Evolutionary conservation across 805 yeast genomes (phyloP).

Genomic region (Hanseniaspora clermontiae): DNA sequence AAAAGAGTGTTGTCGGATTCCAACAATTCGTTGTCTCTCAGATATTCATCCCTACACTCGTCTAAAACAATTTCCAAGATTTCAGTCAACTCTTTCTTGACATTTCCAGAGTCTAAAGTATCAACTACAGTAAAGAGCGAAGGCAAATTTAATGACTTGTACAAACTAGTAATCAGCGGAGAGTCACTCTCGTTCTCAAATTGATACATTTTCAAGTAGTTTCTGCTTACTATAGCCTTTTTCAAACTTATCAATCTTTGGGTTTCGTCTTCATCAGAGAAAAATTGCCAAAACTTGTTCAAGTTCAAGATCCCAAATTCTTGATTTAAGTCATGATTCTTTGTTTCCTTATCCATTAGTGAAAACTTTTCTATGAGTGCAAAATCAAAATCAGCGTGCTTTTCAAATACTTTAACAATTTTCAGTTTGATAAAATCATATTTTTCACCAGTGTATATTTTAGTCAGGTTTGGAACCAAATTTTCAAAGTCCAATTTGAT

Average conservation of each 20-base stretch:
- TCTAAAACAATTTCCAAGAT: neutral
- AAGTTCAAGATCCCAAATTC: neutral
- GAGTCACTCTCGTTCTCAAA: slow-evolving; percentile 9
- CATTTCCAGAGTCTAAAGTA: neutral
- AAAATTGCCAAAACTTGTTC: neutral
- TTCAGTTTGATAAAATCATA: slow-evolving; percentile 7
- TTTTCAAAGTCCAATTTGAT: neutral
- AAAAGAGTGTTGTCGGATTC: neutral
- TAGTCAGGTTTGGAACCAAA: neutral
- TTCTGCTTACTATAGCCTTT: neutral
- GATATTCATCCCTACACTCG: neutral
- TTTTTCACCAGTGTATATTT: neutral
- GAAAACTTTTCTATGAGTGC: neutral
- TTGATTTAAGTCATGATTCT: neutral
- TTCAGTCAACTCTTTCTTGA: neutral
- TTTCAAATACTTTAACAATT: slow-evolving; percentile 5
- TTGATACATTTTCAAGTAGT: slow-evolving; percentile 3
- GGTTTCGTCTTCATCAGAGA: slow-evolving; percentile 4
- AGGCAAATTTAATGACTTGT: neutral
- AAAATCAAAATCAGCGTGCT: neutral
- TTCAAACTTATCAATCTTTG: slow-evolving; percentile 6
- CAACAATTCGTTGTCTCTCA: neutral
- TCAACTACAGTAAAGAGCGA: neutral
- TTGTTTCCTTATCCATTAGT: neutral
- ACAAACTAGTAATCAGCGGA: neutral